phyloP scores from a whole-genome alignment of 176 grass and related monocot genomes.

The Zoysia japonica region DNA sequence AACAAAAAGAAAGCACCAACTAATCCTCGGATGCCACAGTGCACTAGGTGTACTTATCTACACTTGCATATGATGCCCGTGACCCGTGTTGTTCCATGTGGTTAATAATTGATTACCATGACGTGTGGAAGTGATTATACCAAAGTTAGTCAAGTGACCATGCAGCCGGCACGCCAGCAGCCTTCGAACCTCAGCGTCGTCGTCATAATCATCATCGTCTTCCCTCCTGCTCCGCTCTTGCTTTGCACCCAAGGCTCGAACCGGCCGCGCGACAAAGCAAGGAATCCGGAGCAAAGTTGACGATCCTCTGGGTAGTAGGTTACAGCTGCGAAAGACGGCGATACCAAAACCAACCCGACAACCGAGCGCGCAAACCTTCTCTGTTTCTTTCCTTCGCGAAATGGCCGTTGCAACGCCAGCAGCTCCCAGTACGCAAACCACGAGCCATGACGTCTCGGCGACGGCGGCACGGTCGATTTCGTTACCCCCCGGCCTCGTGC shows the following conservation, averaged over 20 bases:
- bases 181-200: constrained; percentile 5
- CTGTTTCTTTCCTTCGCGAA: neutral
- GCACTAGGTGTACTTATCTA: too few species aligned
- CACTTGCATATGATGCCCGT: too few species aligned
- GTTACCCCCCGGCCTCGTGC: constrained; percentile 30
- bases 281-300: constrained; percentile 38
- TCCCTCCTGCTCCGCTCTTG: constrained; percentile 6
- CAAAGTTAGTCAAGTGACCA: constrained; percentile 31
- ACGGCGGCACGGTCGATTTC: neutral
- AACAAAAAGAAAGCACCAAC: neutral
- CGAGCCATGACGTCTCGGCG: constrained; percentile 12
- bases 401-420: constrained; percentile 24
- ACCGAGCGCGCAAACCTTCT: neutral
- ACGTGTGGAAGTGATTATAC: constrained; percentile 42
- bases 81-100: too few species aligned
- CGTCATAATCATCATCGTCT: constrained; percentile 21
- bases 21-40: too few species aligned
- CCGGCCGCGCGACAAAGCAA: constrained; percentile 50
- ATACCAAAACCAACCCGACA: constrained; percentile 38
- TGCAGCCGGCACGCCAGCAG: constrained; percentile 14
- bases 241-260: constrained; percentile 52
- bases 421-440: neutral
- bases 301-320: neutral
- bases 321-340: constrained; percentile 26
- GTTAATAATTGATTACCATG: neutral